Evolutionary conservation across 2,329 filamentous ascomycete genomes (phyloP).

Genomic region (Aspergillus cejpii): DNA sequence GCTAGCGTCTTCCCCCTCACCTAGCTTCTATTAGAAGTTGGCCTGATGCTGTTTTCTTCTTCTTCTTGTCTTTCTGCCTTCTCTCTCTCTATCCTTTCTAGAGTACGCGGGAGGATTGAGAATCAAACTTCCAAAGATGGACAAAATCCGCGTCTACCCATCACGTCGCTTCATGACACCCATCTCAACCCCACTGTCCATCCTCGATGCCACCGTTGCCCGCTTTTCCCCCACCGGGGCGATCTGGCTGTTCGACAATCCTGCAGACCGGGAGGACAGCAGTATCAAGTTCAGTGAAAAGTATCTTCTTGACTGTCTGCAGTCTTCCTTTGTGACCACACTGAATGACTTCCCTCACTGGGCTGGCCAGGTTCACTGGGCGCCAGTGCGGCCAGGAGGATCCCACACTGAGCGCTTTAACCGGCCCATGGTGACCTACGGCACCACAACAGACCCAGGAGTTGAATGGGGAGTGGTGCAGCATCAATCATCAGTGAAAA

Average conservation of each 20-base stretch:
- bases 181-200: slow-evolving; percentile 6
- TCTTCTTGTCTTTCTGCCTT: no score
- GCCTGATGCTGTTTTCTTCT: no score
- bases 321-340: slow-evolving; percentile 10
- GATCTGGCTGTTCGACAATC: slow-evolving; percentile 40
- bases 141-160: no score
- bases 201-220: slow-evolving; percentile 11
- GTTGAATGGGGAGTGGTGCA: slow-evolving; percentile 3
- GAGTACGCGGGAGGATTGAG: no score
- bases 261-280: slow-evolving; percentile 6
- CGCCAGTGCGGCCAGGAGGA: slow-evolving; percentile 2
- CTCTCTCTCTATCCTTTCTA: no score
- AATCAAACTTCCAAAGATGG: neutral
- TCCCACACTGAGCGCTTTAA: slow-evolving; percentile 9
- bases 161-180: neutral
- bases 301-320: slow-evolving; percentile 11
- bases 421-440: slow-evolving; percentile 6
- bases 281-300: neutral
- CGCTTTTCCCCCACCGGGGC: slow-evolving; percentile 9
- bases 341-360: slow-evolving; percentile 13
- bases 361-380: slow-evolving; percentile 13
- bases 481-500: neutral
- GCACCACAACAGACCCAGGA: slow-evolving; percentile 1
- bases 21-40: no score
- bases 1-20: no score